phyloP scores from a whole-genome alignment of 2,329 filamentous ascomycete genomes.

The Penicillium brevicompactum region DNA sequence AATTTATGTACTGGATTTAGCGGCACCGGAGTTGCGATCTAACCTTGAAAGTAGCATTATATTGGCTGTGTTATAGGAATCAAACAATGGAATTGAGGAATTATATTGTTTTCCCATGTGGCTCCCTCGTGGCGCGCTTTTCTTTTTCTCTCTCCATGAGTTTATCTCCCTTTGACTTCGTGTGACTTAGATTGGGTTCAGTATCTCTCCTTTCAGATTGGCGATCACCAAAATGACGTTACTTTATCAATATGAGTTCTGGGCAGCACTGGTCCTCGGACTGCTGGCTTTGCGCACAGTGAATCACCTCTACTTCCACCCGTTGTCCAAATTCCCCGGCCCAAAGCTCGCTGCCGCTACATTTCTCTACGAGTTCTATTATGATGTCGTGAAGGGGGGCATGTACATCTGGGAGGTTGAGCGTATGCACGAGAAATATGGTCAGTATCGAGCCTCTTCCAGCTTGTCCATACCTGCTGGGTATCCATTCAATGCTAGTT shows the following conservation, averaged over 20 bases:
- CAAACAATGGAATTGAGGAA: background rate
- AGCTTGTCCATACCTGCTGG: background rate
- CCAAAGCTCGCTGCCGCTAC: constrained; percentile 36
- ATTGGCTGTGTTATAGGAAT: background rate
- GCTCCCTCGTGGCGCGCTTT: background rate
- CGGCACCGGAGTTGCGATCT: background rate
- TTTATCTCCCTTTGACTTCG: background rate
- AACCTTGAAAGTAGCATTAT: background rate
- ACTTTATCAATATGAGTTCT: background rate
- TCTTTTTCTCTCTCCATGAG: background rate
- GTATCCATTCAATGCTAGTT: too few relatives aligned
- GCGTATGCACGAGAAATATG: constrained; percentile 39
- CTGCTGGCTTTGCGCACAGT: constrained; percentile 7
- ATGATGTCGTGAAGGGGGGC: constrained; percentile 33
- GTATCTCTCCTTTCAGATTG: background rate
- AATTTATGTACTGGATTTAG: background rate
- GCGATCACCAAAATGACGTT: background rate
- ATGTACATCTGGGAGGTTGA: constrained; percentile 31
- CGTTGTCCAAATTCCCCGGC: constrained; percentile 34
- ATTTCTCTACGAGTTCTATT: constrained; percentile 37
- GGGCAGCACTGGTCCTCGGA: background rate
- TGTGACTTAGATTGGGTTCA: background rate
- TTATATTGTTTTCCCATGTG: background rate
- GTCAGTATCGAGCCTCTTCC: constrained; percentile 13
- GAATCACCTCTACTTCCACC: constrained; percentile 28